Evolutionary conservation across 371 early-diverging fungal genomes (phyloP), one percentile per base, ranked within the genome.

Genomic region (Spraguea lophii): DNA sequence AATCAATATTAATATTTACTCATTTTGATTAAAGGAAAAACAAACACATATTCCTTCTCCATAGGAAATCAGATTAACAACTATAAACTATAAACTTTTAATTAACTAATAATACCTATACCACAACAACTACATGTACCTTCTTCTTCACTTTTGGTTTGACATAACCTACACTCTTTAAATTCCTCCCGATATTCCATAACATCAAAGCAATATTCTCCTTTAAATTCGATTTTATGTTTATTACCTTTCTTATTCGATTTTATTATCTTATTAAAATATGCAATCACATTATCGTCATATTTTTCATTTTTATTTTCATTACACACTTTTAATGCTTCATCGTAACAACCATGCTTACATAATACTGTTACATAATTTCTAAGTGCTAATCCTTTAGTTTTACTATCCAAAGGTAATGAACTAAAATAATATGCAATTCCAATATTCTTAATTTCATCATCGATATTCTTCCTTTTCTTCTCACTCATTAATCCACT

Each of bases 311-410:
- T 12, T 12, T 7, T 4, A 7, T 7, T 7, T 30, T 30, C 30
- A 12, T 4, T 7, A 7, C 4, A 30, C 27, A 65, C 13, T 39
- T 62, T 51, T 44, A 57, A 39, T 16, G 69, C 65, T 23, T 17
- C 39, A 27, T 46, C 42, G 26, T 43, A 36, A 49, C 65, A 65
- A 20, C 57, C 59, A 42, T 65, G 51, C 43, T 65, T 65, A 35
- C 51, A 59, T 26, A 47, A 57, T 10, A 53, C 34, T 13, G 21
- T 47, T 19, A 65, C 32, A 15, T 50, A 46, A 16, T 34, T 26
- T 19, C 46, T 42, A 6, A 45, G 10, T 0, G 58, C 61, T 12
- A 62, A 26, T 12, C 24, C n/a, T 13, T 52, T 48, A 37, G 65
- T 62, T 13, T 43, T 43, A 17, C 3, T 34, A 3, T 57, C 34